Evolutionary conservation across 805 yeast species (phyloP), one percentile per base, ranked within the genome.

Genomic region (Suhomyces sp.): DNA sequence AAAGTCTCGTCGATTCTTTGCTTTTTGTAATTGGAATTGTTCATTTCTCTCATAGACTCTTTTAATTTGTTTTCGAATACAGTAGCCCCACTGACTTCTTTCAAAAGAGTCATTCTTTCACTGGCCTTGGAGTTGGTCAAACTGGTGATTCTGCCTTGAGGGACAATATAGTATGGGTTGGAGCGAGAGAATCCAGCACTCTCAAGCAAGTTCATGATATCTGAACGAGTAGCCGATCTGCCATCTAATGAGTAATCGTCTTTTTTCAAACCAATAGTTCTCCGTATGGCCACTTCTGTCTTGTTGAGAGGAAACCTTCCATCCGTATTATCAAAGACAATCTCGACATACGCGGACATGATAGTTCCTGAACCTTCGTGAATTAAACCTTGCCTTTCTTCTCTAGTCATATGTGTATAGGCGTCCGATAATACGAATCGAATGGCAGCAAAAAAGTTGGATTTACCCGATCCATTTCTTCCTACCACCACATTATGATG

Each of bases 391-490:
- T 87, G 92, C 58, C 97, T 79, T 63, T 90, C 96, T 59, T 90
- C 96, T 57, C 93, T 74, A 23, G 86, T 77, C 85, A 92, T 80
- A 65, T 90, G 87, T 2, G 89, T 86, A 66, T 88, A 90, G 33
- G 93, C 96, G 65, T 93, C 97, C 46, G 96, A 86, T 19, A 94
- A 69, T 9, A 91, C 97, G 71, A 92, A 94, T 56, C 97, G 77
- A 52, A 93, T 88, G 9, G 99, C 98, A 13, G 97, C 91, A 68
- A 93, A 94, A 71, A 93, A 88, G 68, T 94, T 93, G 41, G 97
- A 89, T 67, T 94, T 93, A 7, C 99, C 99, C 7, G 97, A 88
- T n/a, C 97, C 97, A 70, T 92, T 92, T 48, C 96, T 74, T 2
- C 97, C 97, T 31, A 92, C 76, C 7, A 67, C 90, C 19, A 93